Conservation (phyloP, 805 yeast species). For the Wickerhamiella lipophila region DNA sequence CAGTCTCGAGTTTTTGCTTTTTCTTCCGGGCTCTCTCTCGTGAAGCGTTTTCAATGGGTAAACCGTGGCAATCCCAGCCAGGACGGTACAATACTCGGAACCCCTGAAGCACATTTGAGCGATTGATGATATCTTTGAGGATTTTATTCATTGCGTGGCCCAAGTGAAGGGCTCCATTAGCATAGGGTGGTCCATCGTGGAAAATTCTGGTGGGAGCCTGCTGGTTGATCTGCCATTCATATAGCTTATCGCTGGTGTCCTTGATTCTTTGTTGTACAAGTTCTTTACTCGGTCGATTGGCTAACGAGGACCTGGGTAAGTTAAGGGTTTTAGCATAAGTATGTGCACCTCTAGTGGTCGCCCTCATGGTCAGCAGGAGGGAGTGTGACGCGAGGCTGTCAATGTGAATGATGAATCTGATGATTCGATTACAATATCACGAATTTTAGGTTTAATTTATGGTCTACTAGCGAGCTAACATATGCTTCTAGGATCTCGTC, state of each 20-base stretch:
- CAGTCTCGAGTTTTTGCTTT: conserved; percentile 24
- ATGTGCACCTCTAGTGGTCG: background rate
- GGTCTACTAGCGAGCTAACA: no score
- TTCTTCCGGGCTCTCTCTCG: conserved; percentile 34
- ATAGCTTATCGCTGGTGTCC: conserved; percentile 46
- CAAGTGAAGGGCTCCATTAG: conserved; percentile 88
- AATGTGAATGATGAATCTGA: no score
- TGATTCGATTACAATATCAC: no score
- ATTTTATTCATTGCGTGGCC: conserved; percentile 85
- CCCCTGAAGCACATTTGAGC: conserved; percentile 55
- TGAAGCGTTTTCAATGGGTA: conserved; percentile 89
- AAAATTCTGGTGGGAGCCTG: conserved; percentile 37
- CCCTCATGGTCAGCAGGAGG: background rate
- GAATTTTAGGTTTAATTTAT: no score
- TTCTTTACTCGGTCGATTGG: conserved; percentile 43
- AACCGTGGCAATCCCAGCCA: conserved; percentile 99
- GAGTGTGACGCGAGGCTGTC: background rate
- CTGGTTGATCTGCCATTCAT: conserved; percentile 43
- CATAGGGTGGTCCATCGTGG: conserved; percentile 98
- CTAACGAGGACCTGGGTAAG: conserved; percentile 59
- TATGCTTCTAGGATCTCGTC: no score
- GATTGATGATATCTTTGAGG: conserved; percentile 68
- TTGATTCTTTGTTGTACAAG: conserved; percentile 36
- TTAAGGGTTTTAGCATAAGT: conserved; percentile 31
- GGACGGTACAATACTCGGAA: conserved; percentile 61